Conservation (phyloP, 306 rosid genomes). For the Casuarina cunninghamiana region DNA sequence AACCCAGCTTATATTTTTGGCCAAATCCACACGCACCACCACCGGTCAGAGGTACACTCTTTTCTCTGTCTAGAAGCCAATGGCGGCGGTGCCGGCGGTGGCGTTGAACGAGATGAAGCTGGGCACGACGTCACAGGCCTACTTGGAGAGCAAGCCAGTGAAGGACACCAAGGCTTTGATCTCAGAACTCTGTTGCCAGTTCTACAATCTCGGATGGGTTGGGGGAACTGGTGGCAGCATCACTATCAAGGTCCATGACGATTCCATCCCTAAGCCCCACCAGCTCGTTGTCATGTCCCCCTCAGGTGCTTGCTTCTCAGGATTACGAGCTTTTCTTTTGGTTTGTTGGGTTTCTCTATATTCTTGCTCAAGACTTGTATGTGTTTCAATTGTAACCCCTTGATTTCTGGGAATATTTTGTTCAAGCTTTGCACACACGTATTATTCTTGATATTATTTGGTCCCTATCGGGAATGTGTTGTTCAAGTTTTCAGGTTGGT, state of each 20-base stretch:
- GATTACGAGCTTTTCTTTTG: too few species aligned
- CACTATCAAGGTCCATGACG: conserved; percentile 81
- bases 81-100: conserved; percentile 29
- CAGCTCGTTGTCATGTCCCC: conserved; percentile 84
- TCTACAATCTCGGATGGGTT: conserved; percentile 90
- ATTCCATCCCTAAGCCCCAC: conserved; percentile 60
- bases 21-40: conserved; percentile 10
- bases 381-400: conserved; percentile 36
- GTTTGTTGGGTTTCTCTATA: neutral
- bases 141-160: conserved; percentile 63
- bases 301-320: conserved; percentile 52
- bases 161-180: conserved; percentile 65
- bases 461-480: too few species aligned
- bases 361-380: conserved; percentile 61
- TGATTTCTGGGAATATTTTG: neutral
- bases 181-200: conserved; percentile 86
- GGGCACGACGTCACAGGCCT: conserved; percentile 57
- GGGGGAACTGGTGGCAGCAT: conserved; percentile 94
- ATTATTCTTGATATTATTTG: too few species aligned
- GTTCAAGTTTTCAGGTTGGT: conserved; percentile 57
- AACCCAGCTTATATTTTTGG: conserved; percentile 19
- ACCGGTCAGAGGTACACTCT: neutral
- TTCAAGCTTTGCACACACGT: neutral
- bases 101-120: conserved; percentile 47
- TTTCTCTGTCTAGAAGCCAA: conserved; percentile 37